Evolutionary conservation across 257 asterid species (phyloP).

Genomic region (Lithospermum erythrorhizon): DNA sequence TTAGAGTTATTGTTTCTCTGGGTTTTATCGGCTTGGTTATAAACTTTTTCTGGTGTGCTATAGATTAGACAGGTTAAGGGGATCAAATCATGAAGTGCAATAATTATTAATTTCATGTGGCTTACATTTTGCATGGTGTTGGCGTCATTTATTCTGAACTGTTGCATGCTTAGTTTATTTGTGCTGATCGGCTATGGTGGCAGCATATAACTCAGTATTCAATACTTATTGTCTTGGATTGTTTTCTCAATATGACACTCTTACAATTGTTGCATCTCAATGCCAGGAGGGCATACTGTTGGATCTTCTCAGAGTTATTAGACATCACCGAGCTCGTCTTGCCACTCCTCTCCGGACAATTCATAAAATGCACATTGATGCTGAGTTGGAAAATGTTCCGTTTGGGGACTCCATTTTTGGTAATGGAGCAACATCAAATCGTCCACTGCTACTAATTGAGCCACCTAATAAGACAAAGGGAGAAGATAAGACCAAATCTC

Average conservation of each 20-base stretch:
- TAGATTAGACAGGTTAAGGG: no score
- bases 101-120: no score
- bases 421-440: conserved; percentile 41
- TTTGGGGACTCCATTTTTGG: conserved; percentile 50
- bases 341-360: conserved; percentile 99
- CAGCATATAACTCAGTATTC: neutral
- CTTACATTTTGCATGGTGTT: no score
- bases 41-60: no score
- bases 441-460: conserved; percentile 59
- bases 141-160: no score
- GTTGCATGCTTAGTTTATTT: no score
- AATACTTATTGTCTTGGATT: neutral
- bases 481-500: conserved; percentile 60
- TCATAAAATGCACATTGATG: conserved; percentile 67
- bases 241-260: neutral
- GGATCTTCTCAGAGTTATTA: conserved; percentile 88
- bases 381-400: conserved; percentile 74
- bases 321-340: conserved; percentile 89
- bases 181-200: neutral
- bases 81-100: no score
- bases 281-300: conserved; percentile 75
- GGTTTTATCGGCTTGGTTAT: no score
- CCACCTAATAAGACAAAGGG: conserved; percentile 73
- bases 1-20: no score
- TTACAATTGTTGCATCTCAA: conserved; percentile 11